Percentiles rank a stretch among this genome's conserved stretches.
phyloP scores from a whole-genome alignment of 345 rosid genomes.

The Turritis glabra region DNA sequence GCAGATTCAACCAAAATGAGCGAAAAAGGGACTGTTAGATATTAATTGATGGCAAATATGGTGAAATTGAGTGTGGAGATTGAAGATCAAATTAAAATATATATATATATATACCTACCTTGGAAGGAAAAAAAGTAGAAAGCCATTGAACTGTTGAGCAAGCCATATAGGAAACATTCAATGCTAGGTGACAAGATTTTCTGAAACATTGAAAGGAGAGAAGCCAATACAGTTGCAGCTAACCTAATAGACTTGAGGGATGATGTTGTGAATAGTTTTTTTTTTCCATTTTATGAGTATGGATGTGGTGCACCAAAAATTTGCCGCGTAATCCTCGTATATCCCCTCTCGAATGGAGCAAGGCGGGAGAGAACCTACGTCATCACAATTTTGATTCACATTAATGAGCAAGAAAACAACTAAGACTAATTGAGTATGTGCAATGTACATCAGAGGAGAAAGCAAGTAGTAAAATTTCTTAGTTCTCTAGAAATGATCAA shows the following conservation, averaged over 20 bases:
- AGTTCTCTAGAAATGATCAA: not conserved
- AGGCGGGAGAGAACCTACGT: constrained; percentile 79
- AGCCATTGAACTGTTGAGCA: constrained; percentile 79
- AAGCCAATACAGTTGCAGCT: constrained; percentile 58
- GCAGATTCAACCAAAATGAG: constrained; percentile 44
- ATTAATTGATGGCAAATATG: not conserved
- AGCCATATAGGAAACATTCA: constrained; percentile 76
- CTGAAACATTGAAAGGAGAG: constrained; percentile 87
- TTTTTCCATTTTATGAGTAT: constrained; percentile 87
- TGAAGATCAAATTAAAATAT: not conserved
- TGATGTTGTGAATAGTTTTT: constrained; percentile 57
- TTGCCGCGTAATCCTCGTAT: constrained; percentile 96
- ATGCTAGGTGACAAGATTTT: constrained; percentile 78
- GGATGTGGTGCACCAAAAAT: constrained; percentile 92
- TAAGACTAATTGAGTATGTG: not conserved
- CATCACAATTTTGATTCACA: constrained; percentile 18
- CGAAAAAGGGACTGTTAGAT: not conserved
- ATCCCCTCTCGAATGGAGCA: constrained; percentile 97
- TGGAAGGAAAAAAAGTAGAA: constrained; percentile 92
- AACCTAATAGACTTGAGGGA: constrained; percentile 63
- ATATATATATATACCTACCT: too few relatives aligned
- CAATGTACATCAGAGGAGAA: constrained; percentile 11
- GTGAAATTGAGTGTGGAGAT: not conserved
- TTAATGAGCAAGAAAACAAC: not conserved
- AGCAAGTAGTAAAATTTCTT: constrained; percentile 6